Conservation (phyloP, 371 early-diverging fungal species). For the Mortierella sp. region DNA sequence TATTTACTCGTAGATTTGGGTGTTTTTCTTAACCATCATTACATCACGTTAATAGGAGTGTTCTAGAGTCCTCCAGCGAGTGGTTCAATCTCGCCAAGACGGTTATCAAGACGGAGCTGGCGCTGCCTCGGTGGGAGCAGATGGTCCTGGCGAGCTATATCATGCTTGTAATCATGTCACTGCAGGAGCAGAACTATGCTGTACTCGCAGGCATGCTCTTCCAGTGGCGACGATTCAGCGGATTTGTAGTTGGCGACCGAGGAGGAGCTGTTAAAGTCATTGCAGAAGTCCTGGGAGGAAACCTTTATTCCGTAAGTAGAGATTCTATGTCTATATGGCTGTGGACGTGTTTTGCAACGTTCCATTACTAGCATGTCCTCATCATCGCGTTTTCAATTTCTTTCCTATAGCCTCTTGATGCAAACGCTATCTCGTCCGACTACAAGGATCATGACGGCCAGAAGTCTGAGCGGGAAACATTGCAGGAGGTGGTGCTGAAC, state of each 20-base stretch:
- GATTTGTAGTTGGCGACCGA: slow-evolving; percentile 56
- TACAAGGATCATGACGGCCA: slow-evolving; percentile 17
- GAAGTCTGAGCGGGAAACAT: slow-evolving; percentile 34
- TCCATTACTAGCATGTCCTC: background rate
- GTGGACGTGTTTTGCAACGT: background rate
- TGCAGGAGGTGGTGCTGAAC: slow-evolving; percentile 34
- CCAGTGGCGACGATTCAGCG: slow-evolving; percentile 62
- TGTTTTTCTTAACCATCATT: background rate
- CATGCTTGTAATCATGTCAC: slow-evolving; percentile 61
- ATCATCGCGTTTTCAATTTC: background rate
- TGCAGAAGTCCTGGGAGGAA: slow-evolving; percentile 43
- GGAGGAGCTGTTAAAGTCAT: slow-evolving; percentile 58
- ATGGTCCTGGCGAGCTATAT: slow-evolving; percentile 66
- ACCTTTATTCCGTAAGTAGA: slow-evolving; percentile 41
- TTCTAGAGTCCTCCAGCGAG: slow-evolving; percentile 51
- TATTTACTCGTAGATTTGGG: background rate
- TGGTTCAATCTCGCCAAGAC: slow-evolving; percentile 54
- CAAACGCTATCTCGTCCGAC: slow-evolving; percentile 26
- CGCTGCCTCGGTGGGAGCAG: slow-evolving; percentile 57
- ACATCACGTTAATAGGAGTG: slow-evolving; percentile 24
- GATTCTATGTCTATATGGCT: background rate
- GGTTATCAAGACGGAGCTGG: slow-evolving; percentile 35
- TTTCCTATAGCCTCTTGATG: slow-evolving; percentile 36
- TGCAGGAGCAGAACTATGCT: slow-evolving; percentile 66
- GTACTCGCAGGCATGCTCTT: slow-evolving; percentile 61